Evolutionary conservation across 2,329 filamentous ascomycete species (phyloP), one percentile per base, ranked within the genome.

Genomic region (Paracamarosporium sp.): DNA sequence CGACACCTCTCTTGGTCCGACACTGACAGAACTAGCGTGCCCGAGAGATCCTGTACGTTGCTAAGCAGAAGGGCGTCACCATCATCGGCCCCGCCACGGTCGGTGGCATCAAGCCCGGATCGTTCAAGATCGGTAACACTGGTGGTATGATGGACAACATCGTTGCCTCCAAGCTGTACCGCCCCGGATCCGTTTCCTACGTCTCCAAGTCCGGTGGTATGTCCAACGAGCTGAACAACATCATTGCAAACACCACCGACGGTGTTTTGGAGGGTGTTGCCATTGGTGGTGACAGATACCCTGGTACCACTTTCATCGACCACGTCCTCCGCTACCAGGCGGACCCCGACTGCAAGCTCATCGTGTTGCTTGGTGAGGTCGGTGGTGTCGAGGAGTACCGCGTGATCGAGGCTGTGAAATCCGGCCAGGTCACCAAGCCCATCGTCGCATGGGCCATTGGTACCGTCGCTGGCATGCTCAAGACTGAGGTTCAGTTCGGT

Each of bases 81-180:
- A 99, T 99, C 80, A 97, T 99, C 76, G 95, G 95, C 66, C 95
- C 95, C 65, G 95, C 95, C 72, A 99, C 95, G 55, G 95, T 99
- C 63, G 95, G 95, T 88, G 95, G 95, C 75, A 98, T 99, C 85
- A 99, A 98, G 88, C 95, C 95, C 63, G 95, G 95, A 80, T 92
- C 91, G 79, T 99, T 94, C 91, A 99, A 98, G 88, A 99, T 99
- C 67, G 95, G 95, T 80, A 99, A 99, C 88, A 99, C 95, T 74
- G 95, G 95, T 87, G 95, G 95, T 82, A 99, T 99, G 95, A 99
- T 99, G 95, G 95, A 99, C 88, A 99, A 99, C 88, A 99, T 99
- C 75, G 95, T 99, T 65, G 93, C 95, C 71, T 98, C 95, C 79
- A 99, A 99, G 89, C 92, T 99, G 61, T 99, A 99, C 89, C 94